Evolutionary conservation across 805 yeast genomes (phyloP).

Genomic region (Cyberlindnera maritima): DNA sequence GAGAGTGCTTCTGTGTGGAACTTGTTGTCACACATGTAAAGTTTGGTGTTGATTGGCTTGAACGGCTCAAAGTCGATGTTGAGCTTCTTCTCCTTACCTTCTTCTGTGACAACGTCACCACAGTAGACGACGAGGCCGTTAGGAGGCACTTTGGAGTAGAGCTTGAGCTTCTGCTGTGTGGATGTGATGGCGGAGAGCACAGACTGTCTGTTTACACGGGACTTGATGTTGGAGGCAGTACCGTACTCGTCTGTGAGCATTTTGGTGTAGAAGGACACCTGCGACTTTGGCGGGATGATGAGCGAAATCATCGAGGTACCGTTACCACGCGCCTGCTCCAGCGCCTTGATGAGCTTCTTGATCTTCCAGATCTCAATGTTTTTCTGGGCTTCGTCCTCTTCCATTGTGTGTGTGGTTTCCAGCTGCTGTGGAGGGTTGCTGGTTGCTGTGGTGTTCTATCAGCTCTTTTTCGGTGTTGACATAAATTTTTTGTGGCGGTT

Average conservation of each 20-base stretch:
- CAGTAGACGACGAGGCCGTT: constrained; percentile 96
- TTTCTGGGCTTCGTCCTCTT: constrained; percentile 80
- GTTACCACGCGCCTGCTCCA: constrained; percentile 93
- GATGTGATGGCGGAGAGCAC: constrained; percentile 97
- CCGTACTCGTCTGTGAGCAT: constrained; percentile 98
- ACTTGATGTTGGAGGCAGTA: constrained; percentile 96
- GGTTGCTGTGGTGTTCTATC: not conserved
- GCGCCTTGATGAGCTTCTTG: constrained; percentile 85
- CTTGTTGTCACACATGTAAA: constrained; percentile 94
- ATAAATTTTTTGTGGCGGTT: constrained; percentile 1
- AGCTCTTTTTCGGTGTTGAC: constrained; percentile 2
- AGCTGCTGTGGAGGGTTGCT: not conserved
- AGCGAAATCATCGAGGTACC: constrained; percentile 99
- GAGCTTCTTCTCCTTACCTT: constrained; percentile 95
- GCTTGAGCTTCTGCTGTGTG: constrained; percentile 92
- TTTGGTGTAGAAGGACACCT: constrained; percentile 81
- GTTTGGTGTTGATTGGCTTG: constrained; percentile 97
- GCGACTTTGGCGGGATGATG: constrained; percentile 94
- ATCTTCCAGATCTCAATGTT: constrained; percentile 99
- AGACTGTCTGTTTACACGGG: constrained; percentile 94
- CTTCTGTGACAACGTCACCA: constrained; percentile 97
- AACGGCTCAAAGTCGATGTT: constrained; percentile 98
- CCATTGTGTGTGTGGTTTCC: not conserved
- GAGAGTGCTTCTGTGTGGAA: constrained; percentile 97
- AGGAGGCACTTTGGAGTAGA: constrained; percentile 85